phyloP scores from a whole-genome alignment of 1,284 basidiomycete species.

The Pisolithus thermaeus region DNA sequence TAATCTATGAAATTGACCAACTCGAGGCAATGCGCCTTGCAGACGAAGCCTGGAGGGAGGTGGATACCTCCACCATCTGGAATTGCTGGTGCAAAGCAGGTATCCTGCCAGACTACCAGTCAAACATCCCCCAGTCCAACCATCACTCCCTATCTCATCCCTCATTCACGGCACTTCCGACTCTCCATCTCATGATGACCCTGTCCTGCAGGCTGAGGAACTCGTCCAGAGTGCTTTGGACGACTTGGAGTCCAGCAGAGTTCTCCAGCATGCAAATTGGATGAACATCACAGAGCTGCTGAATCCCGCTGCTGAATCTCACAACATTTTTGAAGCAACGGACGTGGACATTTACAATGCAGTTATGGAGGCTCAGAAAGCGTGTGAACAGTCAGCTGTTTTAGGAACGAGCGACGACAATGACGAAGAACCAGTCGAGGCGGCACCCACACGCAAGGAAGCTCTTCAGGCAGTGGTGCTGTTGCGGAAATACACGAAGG shows the following conservation, averaged over 20 bases:
- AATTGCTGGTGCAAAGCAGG: constrained; percentile 12
- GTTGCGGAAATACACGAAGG: constrained; percentile 15
- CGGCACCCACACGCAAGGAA: constrained; percentile 2
- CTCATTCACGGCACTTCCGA: neutral
- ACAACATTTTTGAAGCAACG: neutral
- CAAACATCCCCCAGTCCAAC: neutral
- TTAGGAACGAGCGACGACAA: neutral
- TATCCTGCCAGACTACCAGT: constrained; percentile 1
- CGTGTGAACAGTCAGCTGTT: too few species aligned
- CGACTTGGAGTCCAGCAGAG: constrained; percentile 1
- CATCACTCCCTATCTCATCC: constrained; percentile 1
- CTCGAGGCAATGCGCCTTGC: constrained; percentile 30
- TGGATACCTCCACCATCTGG: constrained; percentile 2
- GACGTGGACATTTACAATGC: constrained; percentile 9
- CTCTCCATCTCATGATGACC: neutral
- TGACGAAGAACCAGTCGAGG: neutral
- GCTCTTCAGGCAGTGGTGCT: constrained; percentile 12
- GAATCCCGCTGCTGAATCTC: constrained; percentile 1
- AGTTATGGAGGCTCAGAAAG: constrained; percentile 3
- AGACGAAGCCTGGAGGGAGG: constrained; percentile 6
- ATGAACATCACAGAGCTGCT: constrained; percentile 8
- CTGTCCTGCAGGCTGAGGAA: neutral
- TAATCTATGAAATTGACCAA: constrained; percentile 32
- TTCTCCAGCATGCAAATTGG: constrained; percentile 3
- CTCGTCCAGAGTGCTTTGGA: neutral